Evolutionary conservation across 2,329 filamentous ascomycete species (phyloP).

Genomic region (Aspergillus viridinutans): DNA sequence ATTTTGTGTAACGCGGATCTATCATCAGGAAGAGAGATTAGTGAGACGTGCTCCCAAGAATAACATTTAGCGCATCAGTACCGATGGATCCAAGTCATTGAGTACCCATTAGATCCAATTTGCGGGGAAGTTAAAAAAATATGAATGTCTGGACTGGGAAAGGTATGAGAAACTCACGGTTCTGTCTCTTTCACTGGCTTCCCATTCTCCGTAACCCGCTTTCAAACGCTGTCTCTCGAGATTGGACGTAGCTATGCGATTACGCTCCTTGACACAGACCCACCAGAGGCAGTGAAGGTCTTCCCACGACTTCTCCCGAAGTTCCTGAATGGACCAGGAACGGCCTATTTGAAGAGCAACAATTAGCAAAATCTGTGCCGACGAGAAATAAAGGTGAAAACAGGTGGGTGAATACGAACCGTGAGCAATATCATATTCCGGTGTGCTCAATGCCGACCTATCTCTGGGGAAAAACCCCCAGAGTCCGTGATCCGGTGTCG

Average conservation of each 20-base stretch:
- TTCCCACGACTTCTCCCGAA: conserved; percentile 87
- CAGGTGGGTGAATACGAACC: conserved; percentile 44
- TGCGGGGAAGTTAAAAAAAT: background rate
- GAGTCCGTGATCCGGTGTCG: conserved; percentile 75
- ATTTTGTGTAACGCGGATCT: conserved; percentile 75
- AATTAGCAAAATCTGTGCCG: conserved; percentile 11
- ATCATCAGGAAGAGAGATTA: conserved; percentile 3
- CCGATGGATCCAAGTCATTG: background rate
- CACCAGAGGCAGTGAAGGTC: conserved; percentile 92
- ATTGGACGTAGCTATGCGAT: conserved; percentile 75
- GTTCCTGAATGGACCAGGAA: conserved; percentile 77
- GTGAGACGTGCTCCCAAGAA: background rate
- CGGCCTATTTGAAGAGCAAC: conserved; percentile 50
- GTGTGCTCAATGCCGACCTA: conserved; percentile 64
- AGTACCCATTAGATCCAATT: background rate
- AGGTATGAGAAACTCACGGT: conserved; percentile 52
- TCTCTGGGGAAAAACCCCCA: conserved; percentile 84
- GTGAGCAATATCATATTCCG: conserved; percentile 65
- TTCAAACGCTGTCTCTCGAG: conserved; percentile 64
- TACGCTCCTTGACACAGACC: conserved; percentile 86
- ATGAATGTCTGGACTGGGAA: background rate
- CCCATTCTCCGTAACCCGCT: conserved; percentile 68
- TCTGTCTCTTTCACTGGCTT: conserved; percentile 60
- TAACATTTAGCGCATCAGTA: background rate
- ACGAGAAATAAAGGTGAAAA: background rate